These are phyloP conservation scores for Phytophthora pistaciae DNA, from an alignment of 352 stramenopile genomes.

Conservation along the genomic window DNA sequence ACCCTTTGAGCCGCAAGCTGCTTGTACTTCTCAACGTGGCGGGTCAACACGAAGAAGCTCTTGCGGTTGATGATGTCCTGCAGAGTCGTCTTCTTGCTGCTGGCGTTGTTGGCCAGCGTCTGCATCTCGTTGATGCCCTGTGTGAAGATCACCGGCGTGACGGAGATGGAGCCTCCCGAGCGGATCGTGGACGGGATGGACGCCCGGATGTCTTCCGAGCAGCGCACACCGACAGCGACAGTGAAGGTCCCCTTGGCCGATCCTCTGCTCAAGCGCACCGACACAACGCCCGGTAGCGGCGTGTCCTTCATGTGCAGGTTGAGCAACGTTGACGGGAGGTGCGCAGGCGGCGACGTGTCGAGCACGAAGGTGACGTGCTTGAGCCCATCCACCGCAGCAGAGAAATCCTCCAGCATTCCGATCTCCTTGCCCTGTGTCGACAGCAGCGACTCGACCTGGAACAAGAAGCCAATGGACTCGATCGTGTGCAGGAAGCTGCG, in stretches of 20 bases:
- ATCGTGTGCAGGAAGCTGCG: slow-evolving; percentile 67
- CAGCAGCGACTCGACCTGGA: slow-evolving; percentile 93
- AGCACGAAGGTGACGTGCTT: slow-evolving; percentile 75
- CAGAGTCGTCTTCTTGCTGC: slow-evolving; percentile 71
- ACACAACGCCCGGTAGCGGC: slow-evolving; percentile 76
- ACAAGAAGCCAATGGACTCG: slow-evolving; percentile 80
- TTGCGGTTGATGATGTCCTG: slow-evolving; percentile 84
- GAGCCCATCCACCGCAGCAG: slow-evolving; percentile 80
- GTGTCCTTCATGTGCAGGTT: slow-evolving; percentile 85
- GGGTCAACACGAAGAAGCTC: slow-evolving; percentile 64
- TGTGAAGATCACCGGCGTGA: slow-evolving; percentile 77
- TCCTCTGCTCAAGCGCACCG: slow-evolving; percentile 69
- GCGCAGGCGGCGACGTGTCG: slow-evolving; percentile 64
- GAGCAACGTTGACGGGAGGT: slow-evolving; percentile 74
- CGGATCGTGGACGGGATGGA: slow-evolving; percentile 60
- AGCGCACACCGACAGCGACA: slow-evolving; percentile 70
- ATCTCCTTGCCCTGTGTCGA: slow-evolving; percentile 96
- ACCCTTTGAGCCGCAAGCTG: slow-evolving; percentile 48
- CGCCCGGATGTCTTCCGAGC: slow-evolving; percentile 45
- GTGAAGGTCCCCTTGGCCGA: slow-evolving; percentile 55
- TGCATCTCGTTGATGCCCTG: slow-evolving; percentile 89
- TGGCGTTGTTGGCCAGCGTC: slow-evolving; percentile 78
- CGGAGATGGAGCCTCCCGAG: slow-evolving; percentile 53
- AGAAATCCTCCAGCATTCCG: slow-evolving; percentile 95
- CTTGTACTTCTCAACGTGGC: slow-evolving; percentile 75